Base-by-base conservation (phyloP, 257 asterid species). In the Orobanche coerulescens region DNA sequence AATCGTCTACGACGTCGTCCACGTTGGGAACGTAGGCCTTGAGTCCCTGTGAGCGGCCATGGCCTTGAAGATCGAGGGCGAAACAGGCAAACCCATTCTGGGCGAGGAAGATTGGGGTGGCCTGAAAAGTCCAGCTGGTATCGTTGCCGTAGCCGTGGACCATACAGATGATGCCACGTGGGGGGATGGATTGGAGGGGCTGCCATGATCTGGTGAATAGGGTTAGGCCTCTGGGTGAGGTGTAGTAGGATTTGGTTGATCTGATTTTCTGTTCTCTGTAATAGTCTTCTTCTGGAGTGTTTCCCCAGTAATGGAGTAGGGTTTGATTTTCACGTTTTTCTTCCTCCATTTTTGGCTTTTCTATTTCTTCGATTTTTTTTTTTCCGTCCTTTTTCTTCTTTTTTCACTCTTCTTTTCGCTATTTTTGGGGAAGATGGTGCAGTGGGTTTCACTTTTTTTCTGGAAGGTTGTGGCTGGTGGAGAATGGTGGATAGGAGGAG, bases 31-130 rank as follows among this genome's bases (percentile, higher is more conserved):
- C 94, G 67, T 73, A 84, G 59, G 90, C 92, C 55, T 74, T 82
- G 73, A 87, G 88, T 28, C 95, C 97, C 19, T 79, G 77, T n/a
- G 97, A 90, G 39, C 51, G 82, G 68, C 97, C 95, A 65, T 90
- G 97, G 76, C 97, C 97, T 70, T 82, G 85, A 20, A 90, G 84
- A 30, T 90, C 95, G n/a, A 87, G 81, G 79, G 94, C 88, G 63
- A 87, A 90, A 62, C 93, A 84, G 71, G 95, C 74, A 46, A 69
- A 90, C 0, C 94, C 90, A 30, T 84, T 79, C 72, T 79, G 85
- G 48, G 97, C 93, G 34, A 90, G 87, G 87, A 79, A 86, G 74
- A 86, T 83, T 22, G 95, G 72, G 55, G 97, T 87, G 47, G 76
- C 79, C 70, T 90, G 95, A 62, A 84, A 90, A 4, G 88, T 87